phyloP scores from a whole-genome alignment of 768 basidiomycete species.

The Amylocystis lapponica region DNA sequence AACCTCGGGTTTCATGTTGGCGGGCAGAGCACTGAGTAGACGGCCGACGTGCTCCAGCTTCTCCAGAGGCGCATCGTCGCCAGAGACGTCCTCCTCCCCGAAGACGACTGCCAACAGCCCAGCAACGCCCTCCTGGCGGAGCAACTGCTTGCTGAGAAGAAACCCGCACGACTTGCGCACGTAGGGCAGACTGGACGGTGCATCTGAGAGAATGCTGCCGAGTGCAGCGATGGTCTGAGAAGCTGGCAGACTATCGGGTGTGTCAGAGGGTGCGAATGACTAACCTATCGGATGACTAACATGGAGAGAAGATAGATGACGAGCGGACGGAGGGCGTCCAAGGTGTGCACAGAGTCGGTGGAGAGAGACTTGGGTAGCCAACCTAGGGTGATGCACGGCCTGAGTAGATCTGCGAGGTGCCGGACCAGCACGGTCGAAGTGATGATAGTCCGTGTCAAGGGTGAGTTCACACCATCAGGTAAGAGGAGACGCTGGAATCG shows the following conservation, averaged over 20 bases:
- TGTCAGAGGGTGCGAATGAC: neutral
- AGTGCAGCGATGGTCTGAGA: slow-evolving; percentile 62
- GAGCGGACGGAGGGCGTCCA: slow-evolving; percentile 44
- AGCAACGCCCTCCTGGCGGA: slow-evolving; percentile 63
- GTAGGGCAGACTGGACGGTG: slow-evolving; percentile 38
- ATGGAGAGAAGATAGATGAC: slow-evolving; percentile 53
- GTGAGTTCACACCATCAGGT: slow-evolving; percentile 42
- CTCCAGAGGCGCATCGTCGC: slow-evolving; percentile 51
- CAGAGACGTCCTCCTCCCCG: slow-evolving; percentile 46
- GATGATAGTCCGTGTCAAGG: slow-evolving; percentile 53
- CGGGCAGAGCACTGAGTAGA: slow-evolving; percentile 59
- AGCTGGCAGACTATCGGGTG: slow-evolving; percentile 48
- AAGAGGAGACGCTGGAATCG: slow-evolving; percentile 48
- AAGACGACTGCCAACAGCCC: slow-evolving; percentile 69
- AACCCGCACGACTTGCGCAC: slow-evolving; percentile 52
- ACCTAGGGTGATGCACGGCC: slow-evolving; percentile 56
- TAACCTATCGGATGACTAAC: slow-evolving; percentile 37
- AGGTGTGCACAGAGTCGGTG: slow-evolving; percentile 30
- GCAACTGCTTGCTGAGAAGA: slow-evolving; percentile 65
- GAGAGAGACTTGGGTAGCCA: slow-evolving; percentile 61
- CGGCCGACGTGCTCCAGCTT: slow-evolving; percentile 70
- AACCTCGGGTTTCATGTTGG: slow-evolving; percentile 50
- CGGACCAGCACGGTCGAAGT: slow-evolving; percentile 50
- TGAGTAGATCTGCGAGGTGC: slow-evolving; percentile 54
- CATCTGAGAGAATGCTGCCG: slow-evolving; percentile 48